Conservation (phyloP, 345 rosid species). For the Gossypium sturtianum region DNA sequence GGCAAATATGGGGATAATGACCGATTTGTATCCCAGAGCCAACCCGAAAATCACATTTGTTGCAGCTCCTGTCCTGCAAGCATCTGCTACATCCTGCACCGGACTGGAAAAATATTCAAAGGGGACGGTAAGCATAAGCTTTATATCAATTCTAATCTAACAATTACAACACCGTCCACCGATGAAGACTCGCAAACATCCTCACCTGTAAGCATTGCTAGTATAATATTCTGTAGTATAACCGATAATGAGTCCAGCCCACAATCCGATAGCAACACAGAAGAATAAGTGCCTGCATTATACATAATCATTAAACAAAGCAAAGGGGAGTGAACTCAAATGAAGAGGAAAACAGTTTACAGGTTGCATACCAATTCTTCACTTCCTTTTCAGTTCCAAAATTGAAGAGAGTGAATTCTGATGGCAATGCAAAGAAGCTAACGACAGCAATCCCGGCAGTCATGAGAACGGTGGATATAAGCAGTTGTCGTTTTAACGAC, state of each 20-base stretch:
- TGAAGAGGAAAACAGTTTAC: not conserved
- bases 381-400: constrained; percentile 53
- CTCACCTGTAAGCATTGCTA: constrained; percentile 62
- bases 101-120: constrained; percentile 34
- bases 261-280: constrained; percentile 54
- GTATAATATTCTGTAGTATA: constrained; percentile 59
- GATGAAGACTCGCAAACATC: not conserved
- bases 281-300: constrained; percentile 56
- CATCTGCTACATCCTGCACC: constrained; percentile 68
- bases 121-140: not conserved
- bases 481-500: constrained; percentile 52
- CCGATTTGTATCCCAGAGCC: constrained; percentile 65
- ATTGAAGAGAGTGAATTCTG: constrained; percentile 53
- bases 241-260: constrained; percentile 70
- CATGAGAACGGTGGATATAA: constrained; percentile 65
- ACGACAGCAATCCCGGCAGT: constrained; percentile 52
- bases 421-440: constrained; percentile 47
- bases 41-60: constrained; percentile 66
- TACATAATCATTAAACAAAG: not conserved
- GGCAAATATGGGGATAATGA: constrained; percentile 60
- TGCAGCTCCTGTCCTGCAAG: constrained; percentile 62
- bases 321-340: not conserved
- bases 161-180: no score
- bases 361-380: constrained; percentile 46
- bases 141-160: not conserved